These are phyloP conservation scores for Helminthosporium solani DNA, from an alignment of 2,329 filamentous ascomycete genomes.

Conservation along the genomic window DNA sequence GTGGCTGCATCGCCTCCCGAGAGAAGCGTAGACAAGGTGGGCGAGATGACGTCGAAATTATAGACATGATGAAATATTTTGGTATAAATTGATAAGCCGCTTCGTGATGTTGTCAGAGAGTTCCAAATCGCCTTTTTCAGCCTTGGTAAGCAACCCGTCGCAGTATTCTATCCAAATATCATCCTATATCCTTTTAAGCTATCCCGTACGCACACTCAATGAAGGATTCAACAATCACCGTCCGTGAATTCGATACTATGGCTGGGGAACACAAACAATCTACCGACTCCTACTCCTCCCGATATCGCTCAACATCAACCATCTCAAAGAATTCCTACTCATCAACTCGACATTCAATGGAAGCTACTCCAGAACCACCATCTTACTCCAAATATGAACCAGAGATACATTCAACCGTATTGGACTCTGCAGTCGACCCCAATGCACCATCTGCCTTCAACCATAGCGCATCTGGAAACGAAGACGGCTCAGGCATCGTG, in stretches of 20 bases:
- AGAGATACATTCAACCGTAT: neutral
- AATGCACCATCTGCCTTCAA: conserved; percentile 25
- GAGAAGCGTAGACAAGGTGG: neutral
- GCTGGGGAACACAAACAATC: too few species aligned
- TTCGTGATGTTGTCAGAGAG: too few species aligned
- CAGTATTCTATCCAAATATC: neutral
- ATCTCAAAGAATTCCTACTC: neutral
- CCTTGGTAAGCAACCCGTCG: too few species aligned
- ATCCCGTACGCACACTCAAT: neutral
- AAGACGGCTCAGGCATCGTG: conserved; percentile 14
- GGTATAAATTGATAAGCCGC: neutral
- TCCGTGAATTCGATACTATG: neutral
- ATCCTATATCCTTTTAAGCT: neutral
- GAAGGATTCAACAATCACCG: neutral
- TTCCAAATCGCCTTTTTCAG: too few species aligned
- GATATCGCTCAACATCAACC: neutral
- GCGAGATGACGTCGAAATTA: conserved; percentile 3
- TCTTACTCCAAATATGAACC: neutral
- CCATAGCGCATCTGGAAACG: conserved; percentile 23
- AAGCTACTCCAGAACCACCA: neutral
- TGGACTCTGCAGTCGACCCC: neutral
- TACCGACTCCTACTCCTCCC: neutral
- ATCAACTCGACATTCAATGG: conserved; percentile 2
- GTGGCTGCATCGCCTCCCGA: neutral
- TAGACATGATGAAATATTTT: neutral